Base-by-base conservation (phyloP, 176 grass and related monocot genomes). In the Avena eriantha region DNA sequence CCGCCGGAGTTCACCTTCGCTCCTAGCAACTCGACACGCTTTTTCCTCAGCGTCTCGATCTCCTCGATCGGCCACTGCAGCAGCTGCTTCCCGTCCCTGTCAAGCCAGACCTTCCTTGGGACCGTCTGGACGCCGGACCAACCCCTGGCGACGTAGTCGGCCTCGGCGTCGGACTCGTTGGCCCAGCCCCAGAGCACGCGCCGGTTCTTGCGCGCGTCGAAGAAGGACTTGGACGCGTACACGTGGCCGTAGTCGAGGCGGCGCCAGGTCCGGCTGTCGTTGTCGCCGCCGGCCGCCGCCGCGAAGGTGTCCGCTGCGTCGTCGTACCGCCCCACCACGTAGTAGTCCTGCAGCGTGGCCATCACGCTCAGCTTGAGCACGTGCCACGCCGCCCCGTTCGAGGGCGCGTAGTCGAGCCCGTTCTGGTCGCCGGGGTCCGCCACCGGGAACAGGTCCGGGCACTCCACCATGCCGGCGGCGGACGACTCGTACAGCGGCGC, bases 151-250 rank as follows among this genome's bases (percentile, higher is more conserved):
- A 89, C 21, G 5, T 60, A n/a, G 17, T 46, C 46, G 1, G 67
- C n/a, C 17, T 18, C 45, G 51, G 36, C 71, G 41, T 93, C 86
- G 0, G 89, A 92, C 41, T 97, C 93, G 76, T 87, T 84, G 48
- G 87, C 86, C 95, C 95, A 97, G 18, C 69, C 75, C 93, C 92
- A 95, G 16, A 90, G 46, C 80, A 97, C 87, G 55, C 95, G 91
- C 18, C 91, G 86, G 8, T 68, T 84, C 70, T 77, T 91, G 29
- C 79, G 65, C 10, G 45, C 41, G 71, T 95, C 95, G 70, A 95
- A 97, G 87, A 97, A 97, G 4, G 93, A 82, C 93, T 97, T 97
- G 29, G 93, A 87, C 0, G 79, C 95, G 82, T 93, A 97, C 76
- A 91, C 69, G 67, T 95, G 92, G 0, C 95, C 93, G 31, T 93